Base-by-base conservation (phyloP, 306 rosid species). In the Oxytropis ochrocephala region DNA sequence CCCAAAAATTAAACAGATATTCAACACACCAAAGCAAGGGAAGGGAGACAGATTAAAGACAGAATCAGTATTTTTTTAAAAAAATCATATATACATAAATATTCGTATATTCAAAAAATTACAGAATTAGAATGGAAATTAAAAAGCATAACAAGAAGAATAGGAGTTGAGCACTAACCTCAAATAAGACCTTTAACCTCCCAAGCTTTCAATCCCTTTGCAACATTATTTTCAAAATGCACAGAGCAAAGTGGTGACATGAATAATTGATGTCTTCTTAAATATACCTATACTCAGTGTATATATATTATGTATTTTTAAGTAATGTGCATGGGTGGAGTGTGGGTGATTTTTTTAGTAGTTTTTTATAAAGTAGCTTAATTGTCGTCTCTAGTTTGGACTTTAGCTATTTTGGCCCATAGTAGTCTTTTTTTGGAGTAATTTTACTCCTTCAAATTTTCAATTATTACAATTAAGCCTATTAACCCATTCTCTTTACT, bases 1-100 rank as follows among this genome's bases (percentile, higher is more conserved):
- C 79, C 64, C 55, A 64, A 69, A 50, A 78, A 75, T 77, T 79
- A 70, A 68, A 78, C 78, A 58, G 47, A 54, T 55, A 67, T 38
- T 52, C 11, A 30, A 35, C 54, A 47, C 12, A 7, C 11, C n/a
- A 43, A 61, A 1, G 1, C 2, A 21, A 2, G 24, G 2, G 24
- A 21, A 1, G 57, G 71, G 64, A 59, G 58, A 51, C 72, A 61
- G 12, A 19, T 11, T 47, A 38, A 54, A 52, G 44, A 54, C 64
- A 77, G 41, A 24, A n/a, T n/a, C n/a, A n/a, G n/a, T 18, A 44
- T n/a, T n/a, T n/a, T n/a, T n/a, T n/a, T n/a, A n/a, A n/a, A n/a
- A n/a, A n/a, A n/a, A n/a, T n/a, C n/a, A n/a, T n/a, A n/a, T n/a
- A n/a, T n/a, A n/a, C n/a, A n/a, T n/a, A 19, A 18, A 32, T n/a